phyloP scores from a whole-genome alignment of 2,329 filamentous ascomycete species.

The Penicillium sp. region DNA sequence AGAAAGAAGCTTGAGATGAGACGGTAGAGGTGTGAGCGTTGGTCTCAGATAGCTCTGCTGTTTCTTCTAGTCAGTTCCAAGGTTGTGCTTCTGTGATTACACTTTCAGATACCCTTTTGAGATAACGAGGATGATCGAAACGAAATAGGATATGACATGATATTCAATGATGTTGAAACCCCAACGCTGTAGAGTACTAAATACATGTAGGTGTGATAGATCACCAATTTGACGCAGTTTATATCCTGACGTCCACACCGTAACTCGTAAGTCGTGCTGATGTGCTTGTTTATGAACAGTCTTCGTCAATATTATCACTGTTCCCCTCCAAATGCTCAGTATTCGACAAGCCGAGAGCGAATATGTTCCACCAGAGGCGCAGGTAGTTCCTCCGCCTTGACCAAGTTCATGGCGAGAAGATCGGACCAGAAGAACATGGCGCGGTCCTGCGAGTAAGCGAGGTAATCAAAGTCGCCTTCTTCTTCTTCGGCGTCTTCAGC shows the following conservation, averaged over 20 bases:
- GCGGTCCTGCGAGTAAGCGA: slow-evolving; percentile 86
- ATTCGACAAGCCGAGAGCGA: slow-evolving; percentile 65
- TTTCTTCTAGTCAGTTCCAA: background rate
- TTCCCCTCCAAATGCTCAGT: slow-evolving; percentile 43
- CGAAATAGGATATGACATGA: slow-evolving; percentile 3
- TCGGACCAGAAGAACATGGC: slow-evolving; percentile 96
- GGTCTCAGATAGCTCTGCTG: background rate
- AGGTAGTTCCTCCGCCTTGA: slow-evolving; percentile 75
- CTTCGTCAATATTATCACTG: background rate
- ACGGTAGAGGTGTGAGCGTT: slow-evolving; percentile 9
- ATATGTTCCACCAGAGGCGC: slow-evolving; percentile 63
- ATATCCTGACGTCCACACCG: slow-evolving; percentile 21
- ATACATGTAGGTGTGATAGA: slow-evolving; percentile 12
- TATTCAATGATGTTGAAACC: slow-evolving; percentile 14
- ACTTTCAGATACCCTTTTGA: slow-evolving; percentile 20
- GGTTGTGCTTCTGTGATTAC: slow-evolving; percentile 5
- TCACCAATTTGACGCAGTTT: slow-evolving; percentile 10
- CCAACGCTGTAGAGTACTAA: slow-evolving; percentile 9
- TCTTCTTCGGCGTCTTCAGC: slow-evolving; percentile 59
- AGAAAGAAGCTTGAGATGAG: slow-evolving; percentile 41
- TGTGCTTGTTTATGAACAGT: slow-evolving; percentile 2
- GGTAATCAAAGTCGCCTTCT: slow-evolving; percentile 85
- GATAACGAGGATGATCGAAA: slow-evolving; percentile 6
- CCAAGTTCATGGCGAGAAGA: slow-evolving; percentile 73
- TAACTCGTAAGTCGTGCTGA: slow-evolving; percentile 13